Evolutionary conservation across 306 rosid genomes (phyloP), one percentile per base, ranked within the genome.

Genomic region (Erythrophleum fordii): DNA sequence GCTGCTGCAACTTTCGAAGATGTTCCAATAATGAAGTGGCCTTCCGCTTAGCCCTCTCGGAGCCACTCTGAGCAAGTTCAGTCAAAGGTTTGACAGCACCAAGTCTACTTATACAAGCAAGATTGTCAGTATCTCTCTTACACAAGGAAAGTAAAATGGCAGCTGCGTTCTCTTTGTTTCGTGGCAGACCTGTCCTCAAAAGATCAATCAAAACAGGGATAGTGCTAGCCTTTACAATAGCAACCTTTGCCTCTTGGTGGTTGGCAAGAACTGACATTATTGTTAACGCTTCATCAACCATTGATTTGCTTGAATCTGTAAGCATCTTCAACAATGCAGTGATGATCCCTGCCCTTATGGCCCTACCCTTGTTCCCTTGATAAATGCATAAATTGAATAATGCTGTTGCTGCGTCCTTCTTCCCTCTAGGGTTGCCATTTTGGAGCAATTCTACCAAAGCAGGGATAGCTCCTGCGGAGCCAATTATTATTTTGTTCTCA

Each of bases 321-420:
- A 95, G 97, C 97, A 93, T 95, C 73, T 87, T 86, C 80, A 93
- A 79, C 83, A 95, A 82, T 8, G 97, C 97, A 37, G 89, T 45
- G 70, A 90, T 82, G 55, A 95, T 91, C 61, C 98, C 99, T 1
- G 97, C 88, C 64, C 98, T 86, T 29, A 95, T 87, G 72, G 98
- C 94, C 78, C 98, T 86, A 25, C 94, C 98, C 77, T 90, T 95
- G 93, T 95, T 95, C 34, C 99, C 97, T 84, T 93, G 97, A 78
- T 93, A 93, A 73, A 93, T 93, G 83, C 99, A 95, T 83, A 95
- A 80, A 83, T 93, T 91, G 86, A 93, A 95, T 85, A 95, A 76
- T 1, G 99, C 98, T 8, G 98, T 90, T 44, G 98, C 97, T 34
- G 99, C 98, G 51, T 95, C 99, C 69, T 93, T 95, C 93, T 92